phyloP scores from a whole-genome alignment of 225 moss, liverwort and hornwort species.

The Takakia lepidozioides region DNA sequence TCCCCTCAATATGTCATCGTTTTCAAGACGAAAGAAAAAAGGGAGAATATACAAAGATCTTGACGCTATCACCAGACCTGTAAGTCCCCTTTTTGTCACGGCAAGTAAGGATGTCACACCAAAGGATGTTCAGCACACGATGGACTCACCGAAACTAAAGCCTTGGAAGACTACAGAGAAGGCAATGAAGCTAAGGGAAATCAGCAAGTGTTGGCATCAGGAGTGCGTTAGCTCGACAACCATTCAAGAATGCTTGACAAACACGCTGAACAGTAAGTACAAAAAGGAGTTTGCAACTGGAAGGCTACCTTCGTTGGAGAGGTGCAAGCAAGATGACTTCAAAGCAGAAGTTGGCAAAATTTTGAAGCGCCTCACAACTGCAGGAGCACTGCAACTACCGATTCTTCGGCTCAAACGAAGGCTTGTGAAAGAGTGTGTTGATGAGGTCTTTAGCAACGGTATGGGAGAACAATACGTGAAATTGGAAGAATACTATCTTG shows the following conservation, averaged over 20 bases:
- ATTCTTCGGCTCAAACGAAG: constrained; percentile 6
- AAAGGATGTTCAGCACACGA: too few relatives aligned
- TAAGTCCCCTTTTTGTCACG: too few relatives aligned
- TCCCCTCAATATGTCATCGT: too few relatives aligned
- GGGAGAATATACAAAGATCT: too few relatives aligned
- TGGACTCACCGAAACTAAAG: too few relatives aligned
- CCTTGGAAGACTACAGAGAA: constrained; percentile 1
- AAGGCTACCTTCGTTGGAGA: neutral
- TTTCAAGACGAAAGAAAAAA: too few relatives aligned
- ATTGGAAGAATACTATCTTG: constrained; percentile 15
- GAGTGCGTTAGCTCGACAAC: constrained; percentile 15
- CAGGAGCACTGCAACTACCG: constrained; percentile 13
- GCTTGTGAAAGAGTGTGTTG: constrained; percentile 11
- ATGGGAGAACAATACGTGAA: constrained; percentile 18
- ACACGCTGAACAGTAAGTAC: constrained; percentile 8
- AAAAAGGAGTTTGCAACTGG: constrained; percentile 8
- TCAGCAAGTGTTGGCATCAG: constrained; percentile 30
- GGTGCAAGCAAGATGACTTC: constrained; percentile 18
- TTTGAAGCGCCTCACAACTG: constrained; percentile 6
- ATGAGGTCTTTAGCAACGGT: constrained; percentile 12
- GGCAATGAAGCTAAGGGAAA: constrained; percentile 2
- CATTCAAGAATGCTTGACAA: constrained; percentile 7
- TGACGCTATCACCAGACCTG: too few relatives aligned
- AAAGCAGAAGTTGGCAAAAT: constrained; percentile 14
- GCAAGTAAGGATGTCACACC: too few relatives aligned